phyloP scores from a whole-genome alignment of 805 yeast genomes.

The Teunomyces barrocoloradensis region DNA sequence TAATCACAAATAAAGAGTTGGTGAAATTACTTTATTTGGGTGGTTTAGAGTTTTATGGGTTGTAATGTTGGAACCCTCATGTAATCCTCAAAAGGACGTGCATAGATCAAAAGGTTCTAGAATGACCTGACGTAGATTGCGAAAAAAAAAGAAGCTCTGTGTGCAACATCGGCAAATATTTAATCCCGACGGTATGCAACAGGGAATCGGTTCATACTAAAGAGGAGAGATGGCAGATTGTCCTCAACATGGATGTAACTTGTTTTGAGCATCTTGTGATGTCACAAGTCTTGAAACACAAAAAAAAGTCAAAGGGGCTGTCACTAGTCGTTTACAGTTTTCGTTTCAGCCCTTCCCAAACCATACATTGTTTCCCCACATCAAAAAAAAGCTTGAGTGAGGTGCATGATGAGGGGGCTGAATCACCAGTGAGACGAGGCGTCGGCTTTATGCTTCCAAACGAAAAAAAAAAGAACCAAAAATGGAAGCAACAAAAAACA shows the following conservation, averaged over 20 bases:
- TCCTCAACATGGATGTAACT: too few relatives aligned
- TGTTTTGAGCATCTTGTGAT: not conserved
- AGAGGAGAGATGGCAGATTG: too few relatives aligned
- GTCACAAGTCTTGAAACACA: not conserved
- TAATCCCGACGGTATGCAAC: not conserved
- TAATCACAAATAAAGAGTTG: too few relatives aligned
- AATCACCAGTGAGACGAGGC: not conserved
- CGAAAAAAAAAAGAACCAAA: not conserved
- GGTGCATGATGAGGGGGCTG: not conserved
- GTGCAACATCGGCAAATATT: constrained; percentile 1
- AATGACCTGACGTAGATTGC: constrained; percentile 2
- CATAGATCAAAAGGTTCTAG: not conserved
- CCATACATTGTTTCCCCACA: not conserved
- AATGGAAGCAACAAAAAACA: not conserved
- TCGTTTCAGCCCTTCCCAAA: not conserved
- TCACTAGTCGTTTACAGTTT: too few relatives aligned
- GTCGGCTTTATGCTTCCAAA: not conserved
- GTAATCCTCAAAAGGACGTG: constrained; percentile 1
- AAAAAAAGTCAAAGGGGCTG: too few relatives aligned
- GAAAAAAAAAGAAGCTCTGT: not conserved
- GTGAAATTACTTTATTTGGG: not conserved
- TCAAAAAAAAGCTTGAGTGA: not conserved
- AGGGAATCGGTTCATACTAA: too few relatives aligned
- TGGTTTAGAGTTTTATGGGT: not conserved
- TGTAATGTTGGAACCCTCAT: not conserved